phyloP scores from a whole-genome alignment of 495 filamentous ascomycete genomes.

The Penicillium fimorum region DNA sequence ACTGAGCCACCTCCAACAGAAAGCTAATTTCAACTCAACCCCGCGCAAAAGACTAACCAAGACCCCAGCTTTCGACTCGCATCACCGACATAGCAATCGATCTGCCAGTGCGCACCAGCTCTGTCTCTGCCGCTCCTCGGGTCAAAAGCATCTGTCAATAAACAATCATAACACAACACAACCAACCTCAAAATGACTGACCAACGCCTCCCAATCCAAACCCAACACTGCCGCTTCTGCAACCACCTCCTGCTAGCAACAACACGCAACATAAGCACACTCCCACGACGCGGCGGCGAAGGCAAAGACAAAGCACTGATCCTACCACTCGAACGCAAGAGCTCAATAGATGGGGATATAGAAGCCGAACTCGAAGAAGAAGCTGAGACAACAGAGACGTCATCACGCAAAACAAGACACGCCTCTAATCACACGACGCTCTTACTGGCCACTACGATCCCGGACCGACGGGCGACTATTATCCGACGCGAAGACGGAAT shows the following conservation, averaged over 20 bases:
- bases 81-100: background rate
- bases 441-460: constrained; percentile 46
- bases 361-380: constrained; percentile 11
- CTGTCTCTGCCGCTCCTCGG: background rate
- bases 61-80: background rate
- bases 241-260: constrained; percentile 67
- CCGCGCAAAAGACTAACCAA: constrained; percentile 1
- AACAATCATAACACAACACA: constrained; percentile 2
- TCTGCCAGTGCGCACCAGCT: background rate
- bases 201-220: constrained; percentile 46
- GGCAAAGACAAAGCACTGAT: constrained; percentile 31
- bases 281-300: constrained; percentile 50
- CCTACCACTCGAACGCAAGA: constrained; percentile 24
- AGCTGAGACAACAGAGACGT: constrained; percentile 4
- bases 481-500: constrained; percentile 67
- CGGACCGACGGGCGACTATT: constrained; percentile 52
- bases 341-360: background rate
- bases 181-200: constrained; percentile 11
- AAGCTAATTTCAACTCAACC: background rate
- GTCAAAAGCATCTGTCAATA: background rate
- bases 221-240: constrained; percentile 74
- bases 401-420: constrained; percentile 1
- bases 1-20: background rate
- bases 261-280: constrained; percentile 51
- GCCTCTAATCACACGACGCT: constrained; percentile 43